Percentiles rank a stretch among this genome's conserved stretches.
Evolutionary conservation across 1,139 yeast genomes (phyloP).

Genomic region (Hyphopichia buzzinii): DNA sequence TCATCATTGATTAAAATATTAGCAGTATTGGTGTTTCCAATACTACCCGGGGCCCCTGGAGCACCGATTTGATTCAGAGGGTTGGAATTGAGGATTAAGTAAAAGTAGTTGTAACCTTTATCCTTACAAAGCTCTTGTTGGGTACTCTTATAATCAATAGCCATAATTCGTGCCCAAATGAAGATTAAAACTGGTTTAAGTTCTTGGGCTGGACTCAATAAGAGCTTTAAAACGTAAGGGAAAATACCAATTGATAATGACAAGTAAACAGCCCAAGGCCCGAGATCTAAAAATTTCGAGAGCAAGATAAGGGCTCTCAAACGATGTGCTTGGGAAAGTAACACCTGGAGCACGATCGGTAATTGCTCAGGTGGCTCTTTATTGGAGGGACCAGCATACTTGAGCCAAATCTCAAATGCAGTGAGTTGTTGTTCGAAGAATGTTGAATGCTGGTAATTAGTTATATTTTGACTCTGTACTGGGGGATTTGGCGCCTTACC

Average conservation of each 20-base stretch:
- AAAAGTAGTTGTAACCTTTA: conserved; percentile 85
- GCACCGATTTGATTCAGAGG: conserved; percentile 26
- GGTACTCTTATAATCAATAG: conserved; percentile 85
- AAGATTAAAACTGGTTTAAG: conserved; percentile 90
- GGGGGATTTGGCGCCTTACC: conserved; percentile 9
- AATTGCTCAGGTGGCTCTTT: conserved; percentile 92
- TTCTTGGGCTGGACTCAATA: conserved; percentile 95
- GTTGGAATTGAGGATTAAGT: conserved; percentile 58
- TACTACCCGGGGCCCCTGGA: conserved; percentile 25
- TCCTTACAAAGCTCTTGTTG: conserved; percentile 92
- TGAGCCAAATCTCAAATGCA: conserved; percentile 94
- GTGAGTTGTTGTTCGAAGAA: conserved; percentile 95
- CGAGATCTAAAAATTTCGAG: conserved; percentile 84
- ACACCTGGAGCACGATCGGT: conserved; percentile 89
- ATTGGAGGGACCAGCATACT: conserved; percentile 76
- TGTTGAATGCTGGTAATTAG: conserved; percentile 78
- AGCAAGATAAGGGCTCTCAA: conserved; percentile 81
- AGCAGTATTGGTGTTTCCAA: conserved; percentile 11
- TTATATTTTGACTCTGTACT: conserved; percentile 30
- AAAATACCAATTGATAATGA: conserved; percentile 94
- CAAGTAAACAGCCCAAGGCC: conserved; percentile 96
- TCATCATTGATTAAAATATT: conserved; percentile 57
- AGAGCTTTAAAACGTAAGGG: conserved; percentile 85
- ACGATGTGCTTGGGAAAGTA: conserved; percentile 91
- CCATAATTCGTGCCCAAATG: conserved; percentile 98